Evolutionary conservation across 1,139 yeast species (phyloP), one percentile per base, ranked within the genome.

Genomic region (Nakaseomyces glabratus): DNA sequence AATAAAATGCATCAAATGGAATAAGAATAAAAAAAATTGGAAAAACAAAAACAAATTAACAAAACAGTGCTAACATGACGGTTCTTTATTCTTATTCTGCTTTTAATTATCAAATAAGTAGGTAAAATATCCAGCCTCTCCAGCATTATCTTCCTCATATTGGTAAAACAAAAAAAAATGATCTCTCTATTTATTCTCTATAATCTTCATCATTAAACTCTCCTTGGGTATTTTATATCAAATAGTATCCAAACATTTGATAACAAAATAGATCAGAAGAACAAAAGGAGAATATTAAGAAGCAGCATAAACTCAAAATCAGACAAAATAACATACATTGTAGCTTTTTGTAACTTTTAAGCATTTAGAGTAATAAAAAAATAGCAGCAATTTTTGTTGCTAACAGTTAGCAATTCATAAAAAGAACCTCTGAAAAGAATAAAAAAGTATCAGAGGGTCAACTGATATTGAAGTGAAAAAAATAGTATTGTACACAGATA

Each of bases 371-470:
- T 9, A 34, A 28, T n/a, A 22, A 21, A 28, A 33, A 23, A 18
- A 13, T 18, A 31, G 20, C 23, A 31, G n/a, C 14, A 10, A 14
- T 11, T 21, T 18, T 9, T 8, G 4, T 17, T 19, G 21, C 31
- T 28, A 24, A 6, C 19, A 15, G 28, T 29, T 35, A 37, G 37
- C 26, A 31, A 20, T 35, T 35, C 41, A 34, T 22, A 34, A 29
- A 35, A 25, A 22, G 28, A 34, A 26, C 20, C 24, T 24, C 29
- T 29, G 24, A 13, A 22, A 16, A 35, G 25, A 35, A 22, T 24
- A 23, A 20, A 25, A 28, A 15, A 20, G 17, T 17, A 23, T 20
- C 36, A 35, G 12, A 21, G 19, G 6, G 28, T 20, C 15, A 35
- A 32, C 11, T 10, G 23, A 18, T 12, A 12, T 31, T 23, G 28